Evolutionary conservation across 2,329 filamentous ascomycete species (phyloP).

Genomic region (Diaporthe humulicola): DNA sequence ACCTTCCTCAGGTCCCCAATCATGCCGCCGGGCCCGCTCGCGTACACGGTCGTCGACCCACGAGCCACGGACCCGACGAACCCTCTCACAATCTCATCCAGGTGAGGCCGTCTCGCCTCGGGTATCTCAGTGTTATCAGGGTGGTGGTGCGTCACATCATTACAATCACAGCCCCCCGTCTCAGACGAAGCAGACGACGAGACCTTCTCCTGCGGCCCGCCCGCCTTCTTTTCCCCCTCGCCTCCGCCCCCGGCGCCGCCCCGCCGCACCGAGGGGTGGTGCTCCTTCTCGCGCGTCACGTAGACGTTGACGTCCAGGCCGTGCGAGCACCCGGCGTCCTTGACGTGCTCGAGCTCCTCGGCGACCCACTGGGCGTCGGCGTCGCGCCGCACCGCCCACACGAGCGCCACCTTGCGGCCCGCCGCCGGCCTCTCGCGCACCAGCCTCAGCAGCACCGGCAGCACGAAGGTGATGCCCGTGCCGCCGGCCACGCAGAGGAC

Average conservation of each 20-base stretch:
- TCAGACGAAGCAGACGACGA: conserved; percentile 42
- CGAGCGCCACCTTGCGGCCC: conserved; percentile 67
- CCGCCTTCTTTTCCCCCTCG: conserved; percentile 43
- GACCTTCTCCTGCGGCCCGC: conserved; percentile 36
- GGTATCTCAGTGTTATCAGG: conserved; percentile 28
- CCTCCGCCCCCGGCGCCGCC: conserved; percentile 45
- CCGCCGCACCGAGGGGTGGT: conserved; percentile 34
- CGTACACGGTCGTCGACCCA: conserved; percentile 69
- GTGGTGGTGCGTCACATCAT: conserved; percentile 42
- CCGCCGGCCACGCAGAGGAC: conserved; percentile 70
- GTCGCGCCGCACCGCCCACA: conserved; percentile 73
- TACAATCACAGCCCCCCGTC: conserved; percentile 43
- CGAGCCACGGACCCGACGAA: conserved; percentile 62
- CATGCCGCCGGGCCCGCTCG: conserved; percentile 72
- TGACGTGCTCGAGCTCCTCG: conserved; percentile 66
- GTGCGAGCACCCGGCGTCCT: conserved; percentile 51
- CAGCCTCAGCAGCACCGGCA: conserved; percentile 62
- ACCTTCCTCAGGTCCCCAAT: conserved; percentile 67
- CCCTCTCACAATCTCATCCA: conserved; percentile 58
- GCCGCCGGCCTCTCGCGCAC: conserved; percentile 46
- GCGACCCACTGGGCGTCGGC: conserved; percentile 70
- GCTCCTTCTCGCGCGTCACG: conserved; percentile 65
- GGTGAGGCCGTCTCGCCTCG: conserved; percentile 57
- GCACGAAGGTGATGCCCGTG: conserved; percentile 69
- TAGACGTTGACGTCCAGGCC: conserved; percentile 68